Conservation (phyloP, 1,139 yeast genomes). For the Eremothecium cymbalariae region DNA sequence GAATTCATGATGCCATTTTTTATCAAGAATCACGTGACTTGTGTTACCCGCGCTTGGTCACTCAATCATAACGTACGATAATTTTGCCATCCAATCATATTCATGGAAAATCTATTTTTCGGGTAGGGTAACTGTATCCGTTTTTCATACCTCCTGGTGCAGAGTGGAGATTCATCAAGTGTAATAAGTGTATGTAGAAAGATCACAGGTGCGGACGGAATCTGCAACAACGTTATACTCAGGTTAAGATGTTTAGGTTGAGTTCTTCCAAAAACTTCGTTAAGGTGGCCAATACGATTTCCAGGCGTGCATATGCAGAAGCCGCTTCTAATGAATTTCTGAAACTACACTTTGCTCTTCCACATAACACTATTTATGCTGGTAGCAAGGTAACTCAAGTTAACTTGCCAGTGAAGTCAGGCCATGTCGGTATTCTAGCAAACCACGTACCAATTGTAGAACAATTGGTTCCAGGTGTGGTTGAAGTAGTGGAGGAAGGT, state of each 20-base stretch:
- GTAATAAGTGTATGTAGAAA: no score
- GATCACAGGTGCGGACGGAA: no score
- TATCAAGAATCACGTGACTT: no score
- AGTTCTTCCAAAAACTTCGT: conserved; percentile 42
- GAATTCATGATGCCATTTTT: no score
- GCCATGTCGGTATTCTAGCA: conserved; percentile 95
- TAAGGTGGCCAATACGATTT: conserved; percentile 52
- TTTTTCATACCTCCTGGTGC: no score
- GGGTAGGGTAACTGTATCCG: no score
- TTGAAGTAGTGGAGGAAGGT: conserved; percentile 81
- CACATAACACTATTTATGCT: conserved; percentile 50
- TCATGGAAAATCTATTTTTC: no score
- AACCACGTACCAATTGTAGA: conserved; percentile 97
- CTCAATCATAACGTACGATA: no score
- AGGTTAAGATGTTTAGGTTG: conserved; percentile 24
- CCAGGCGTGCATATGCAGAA: conserved; percentile 84
- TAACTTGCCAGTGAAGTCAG: conserved; percentile 91
- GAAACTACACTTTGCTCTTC: conserved; percentile 84
- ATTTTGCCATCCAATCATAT: no score
- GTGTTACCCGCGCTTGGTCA: no score
- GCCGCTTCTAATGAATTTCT: conserved; percentile 70
- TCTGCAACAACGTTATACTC: no score
- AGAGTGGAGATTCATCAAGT: no score
- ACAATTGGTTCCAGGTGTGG: conserved; percentile 93
- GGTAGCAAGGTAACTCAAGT: conserved; percentile 59